Conservation (phyloP, 148 eudicot species). For the Talinum fruticosum region DNA sequence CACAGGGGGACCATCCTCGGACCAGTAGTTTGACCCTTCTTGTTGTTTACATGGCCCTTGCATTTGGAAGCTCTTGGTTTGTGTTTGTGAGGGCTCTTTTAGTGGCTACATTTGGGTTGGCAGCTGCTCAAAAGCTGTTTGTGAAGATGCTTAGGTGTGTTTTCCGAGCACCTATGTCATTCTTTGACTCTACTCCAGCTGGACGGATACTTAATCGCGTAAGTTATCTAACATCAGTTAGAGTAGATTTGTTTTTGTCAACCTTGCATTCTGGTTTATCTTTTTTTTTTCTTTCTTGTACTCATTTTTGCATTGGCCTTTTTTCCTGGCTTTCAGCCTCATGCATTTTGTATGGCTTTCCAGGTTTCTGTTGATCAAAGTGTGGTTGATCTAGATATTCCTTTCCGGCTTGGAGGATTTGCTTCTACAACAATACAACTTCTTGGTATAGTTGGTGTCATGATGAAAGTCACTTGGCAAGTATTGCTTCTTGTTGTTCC, state of each 20-base stretch:
- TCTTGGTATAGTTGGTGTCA: slow-evolving; percentile 85
- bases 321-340: background rate
- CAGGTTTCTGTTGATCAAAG: slow-evolving; percentile 99
- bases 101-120: slow-evolving; percentile 87
- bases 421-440: slow-evolving; percentile 89
- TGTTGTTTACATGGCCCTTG: slow-evolving; percentile 91
- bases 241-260: background rate
- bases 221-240: slow-evolving; percentile 26
- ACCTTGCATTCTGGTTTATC: background rate
- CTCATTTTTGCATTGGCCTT: slow-evolving; percentile 4
- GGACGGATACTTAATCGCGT: slow-evolving; percentile 95
- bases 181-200: slow-evolving; percentile 96
- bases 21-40: slow-evolving; percentile 67
- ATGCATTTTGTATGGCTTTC: slow-evolving; percentile 16
- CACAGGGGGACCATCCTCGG: slow-evolving; percentile 64
- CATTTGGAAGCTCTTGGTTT: slow-evolving; percentile 89
- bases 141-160: slow-evolving; percentile 66
- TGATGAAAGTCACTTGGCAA: slow-evolving; percentile 96
- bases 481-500: slow-evolving; percentile 86
- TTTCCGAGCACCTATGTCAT: slow-evolving; percentile 98
- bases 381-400: slow-evolving; percentile 93
- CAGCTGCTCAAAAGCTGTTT: slow-evolving; percentile 82
- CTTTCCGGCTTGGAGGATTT: slow-evolving; percentile 94
- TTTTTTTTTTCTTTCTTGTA: slow-evolving; percentile 4
- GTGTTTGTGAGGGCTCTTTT: slow-evolving; percentile 81